phyloP scores from a whole-genome alignment of 768 basidiomycete species.

The Termitomyces sp. region DNA sequence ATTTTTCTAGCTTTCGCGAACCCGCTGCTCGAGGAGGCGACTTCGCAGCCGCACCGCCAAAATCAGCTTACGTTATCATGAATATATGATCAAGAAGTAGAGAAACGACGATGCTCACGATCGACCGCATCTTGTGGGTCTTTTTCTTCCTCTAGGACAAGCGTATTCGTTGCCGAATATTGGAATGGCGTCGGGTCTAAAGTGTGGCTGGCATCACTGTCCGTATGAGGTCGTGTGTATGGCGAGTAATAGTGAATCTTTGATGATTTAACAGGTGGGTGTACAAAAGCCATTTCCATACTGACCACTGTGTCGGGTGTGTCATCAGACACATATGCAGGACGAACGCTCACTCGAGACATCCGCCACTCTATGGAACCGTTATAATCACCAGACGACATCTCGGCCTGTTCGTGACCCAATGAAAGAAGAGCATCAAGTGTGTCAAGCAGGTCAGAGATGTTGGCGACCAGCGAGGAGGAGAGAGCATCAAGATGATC shows the following conservation, averaged over 20 bases:
- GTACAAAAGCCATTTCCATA: constrained; percentile 38
- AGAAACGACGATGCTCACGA: constrained; percentile 23
- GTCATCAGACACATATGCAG: constrained; percentile 24
- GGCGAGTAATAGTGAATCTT: background rate
- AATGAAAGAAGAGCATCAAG: constrained; percentile 57
- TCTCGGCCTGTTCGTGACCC: constrained; percentile 67
- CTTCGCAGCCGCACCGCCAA: constrained; percentile 16
- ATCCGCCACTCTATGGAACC: constrained; percentile 75
- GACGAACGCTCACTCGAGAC: constrained; percentile 60
- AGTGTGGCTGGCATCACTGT: constrained; percentile 10
- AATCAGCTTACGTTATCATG: background rate
- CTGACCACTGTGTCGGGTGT: constrained; percentile 44
- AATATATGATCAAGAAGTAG: background rate
- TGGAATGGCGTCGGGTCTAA: constrained; percentile 1
- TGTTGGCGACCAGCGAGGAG: constrained; percentile 50
- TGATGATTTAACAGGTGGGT: constrained; percentile 3
- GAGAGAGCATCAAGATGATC: constrained; percentile 47
- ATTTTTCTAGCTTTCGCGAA: constrained; percentile 55
- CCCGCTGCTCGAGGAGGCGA: constrained; percentile 27
- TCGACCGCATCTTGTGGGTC: constrained; percentile 19
- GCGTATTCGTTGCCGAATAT: constrained; percentile 2
- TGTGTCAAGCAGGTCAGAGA: constrained; percentile 49
- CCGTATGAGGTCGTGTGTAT: constrained; percentile 18
- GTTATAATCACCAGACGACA: constrained; percentile 65
- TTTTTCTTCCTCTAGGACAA: constrained; percentile 8